These are phyloP conservation scores for Penicillium italicum DNA, from an alignment of 2,329 filamentous ascomycete species.

Conservation along the genomic window DNA sequence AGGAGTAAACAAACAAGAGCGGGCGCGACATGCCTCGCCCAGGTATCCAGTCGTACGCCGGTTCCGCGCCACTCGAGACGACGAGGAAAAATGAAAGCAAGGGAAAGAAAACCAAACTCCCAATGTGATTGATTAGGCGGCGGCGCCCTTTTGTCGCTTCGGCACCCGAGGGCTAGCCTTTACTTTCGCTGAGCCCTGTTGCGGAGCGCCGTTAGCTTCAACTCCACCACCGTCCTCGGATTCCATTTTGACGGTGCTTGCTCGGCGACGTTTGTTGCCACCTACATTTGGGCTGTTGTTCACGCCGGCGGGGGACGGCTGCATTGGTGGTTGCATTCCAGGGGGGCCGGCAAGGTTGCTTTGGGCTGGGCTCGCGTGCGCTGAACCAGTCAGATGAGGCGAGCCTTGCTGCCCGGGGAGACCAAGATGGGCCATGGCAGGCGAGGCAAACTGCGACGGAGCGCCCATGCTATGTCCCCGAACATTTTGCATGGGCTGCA, in stretches of 20 bases:
- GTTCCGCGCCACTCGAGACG: constrained; percentile 25
- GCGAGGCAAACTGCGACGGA: constrained; percentile 56
- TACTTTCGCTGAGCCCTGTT: constrained; percentile 39
- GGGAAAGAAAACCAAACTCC: constrained; percentile 11
- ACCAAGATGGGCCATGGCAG: constrained; percentile 53
- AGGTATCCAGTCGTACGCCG: constrained; percentile 33
- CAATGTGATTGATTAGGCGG: constrained; percentile 27
- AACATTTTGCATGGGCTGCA: constrained; percentile 37
- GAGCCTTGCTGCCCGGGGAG: constrained; percentile 49
- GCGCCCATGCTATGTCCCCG: constrained; percentile 47
- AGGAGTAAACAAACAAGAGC: constrained; percentile 17
- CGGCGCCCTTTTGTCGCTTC: constrained; percentile 47
- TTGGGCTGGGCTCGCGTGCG: constrained; percentile 46
- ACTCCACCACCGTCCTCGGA: constrained; percentile 48
- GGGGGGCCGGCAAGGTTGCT: constrained; percentile 46
- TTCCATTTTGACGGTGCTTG: constrained; percentile 59
- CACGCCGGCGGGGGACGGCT: constrained; percentile 52
- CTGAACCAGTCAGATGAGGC: constrained; percentile 51
- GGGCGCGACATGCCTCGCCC: constrained; percentile 20
- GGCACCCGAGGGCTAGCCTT: constrained; percentile 48
- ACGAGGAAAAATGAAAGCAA: constrained; percentile 8
- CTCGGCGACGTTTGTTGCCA: constrained; percentile 54
- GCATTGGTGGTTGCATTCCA: constrained; percentile 58
- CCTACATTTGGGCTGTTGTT: constrained; percentile 61
- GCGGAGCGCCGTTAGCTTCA: constrained; percentile 49